Evolutionary conservation across 2,329 filamentous ascomycete genomes (phyloP).

Genomic region (Colletotrichum chrysophilum): DNA sequence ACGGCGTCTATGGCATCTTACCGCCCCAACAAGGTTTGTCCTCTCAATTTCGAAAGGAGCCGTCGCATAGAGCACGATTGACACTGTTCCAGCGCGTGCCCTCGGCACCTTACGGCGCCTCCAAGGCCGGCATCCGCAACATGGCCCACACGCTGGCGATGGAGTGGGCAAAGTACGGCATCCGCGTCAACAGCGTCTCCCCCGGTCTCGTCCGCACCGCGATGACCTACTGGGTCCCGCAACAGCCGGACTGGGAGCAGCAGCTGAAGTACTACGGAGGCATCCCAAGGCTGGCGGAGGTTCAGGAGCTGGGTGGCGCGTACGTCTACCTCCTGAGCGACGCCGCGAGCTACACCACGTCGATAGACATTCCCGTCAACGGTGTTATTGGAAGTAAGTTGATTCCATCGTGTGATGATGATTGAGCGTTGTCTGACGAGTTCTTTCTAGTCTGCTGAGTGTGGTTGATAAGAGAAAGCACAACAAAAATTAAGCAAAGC

Average conservation of each 20-base stretch:
- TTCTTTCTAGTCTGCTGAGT: not conserved
- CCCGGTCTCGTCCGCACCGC: constrained; percentile 49
- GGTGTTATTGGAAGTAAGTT: constrained; percentile 38
- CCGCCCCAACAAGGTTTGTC: constrained; percentile 45
- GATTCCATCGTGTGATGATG: rapidly evolving
- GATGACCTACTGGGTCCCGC: constrained; percentile 55
- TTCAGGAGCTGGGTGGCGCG: constrained; percentile 57
- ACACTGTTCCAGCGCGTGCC: constrained; percentile 41
- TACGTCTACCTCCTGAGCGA: constrained; percentile 63
- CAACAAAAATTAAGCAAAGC: not conserved
- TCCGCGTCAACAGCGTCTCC: constrained; percentile 51
- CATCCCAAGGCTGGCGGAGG: constrained; percentile 50
- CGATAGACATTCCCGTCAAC: constrained; percentile 54
- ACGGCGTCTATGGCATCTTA: constrained; percentile 54
- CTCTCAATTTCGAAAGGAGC: not conserved
- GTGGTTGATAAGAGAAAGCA: rapidly evolving
- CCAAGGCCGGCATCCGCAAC: constrained; percentile 47
- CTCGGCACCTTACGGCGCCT: constrained; percentile 52
- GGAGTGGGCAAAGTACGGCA: constrained; percentile 52
- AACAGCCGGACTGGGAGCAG: constrained; percentile 57
- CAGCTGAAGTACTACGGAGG: constrained; percentile 65
- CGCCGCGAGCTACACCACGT: constrained; percentile 54
- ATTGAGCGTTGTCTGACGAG: not conserved
- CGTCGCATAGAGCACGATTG: not conserved
- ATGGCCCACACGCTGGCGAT: constrained; percentile 47